phyloP scores from a whole-genome alignment of 257 asterid species.

The Solanum chmielewskii region DNA sequence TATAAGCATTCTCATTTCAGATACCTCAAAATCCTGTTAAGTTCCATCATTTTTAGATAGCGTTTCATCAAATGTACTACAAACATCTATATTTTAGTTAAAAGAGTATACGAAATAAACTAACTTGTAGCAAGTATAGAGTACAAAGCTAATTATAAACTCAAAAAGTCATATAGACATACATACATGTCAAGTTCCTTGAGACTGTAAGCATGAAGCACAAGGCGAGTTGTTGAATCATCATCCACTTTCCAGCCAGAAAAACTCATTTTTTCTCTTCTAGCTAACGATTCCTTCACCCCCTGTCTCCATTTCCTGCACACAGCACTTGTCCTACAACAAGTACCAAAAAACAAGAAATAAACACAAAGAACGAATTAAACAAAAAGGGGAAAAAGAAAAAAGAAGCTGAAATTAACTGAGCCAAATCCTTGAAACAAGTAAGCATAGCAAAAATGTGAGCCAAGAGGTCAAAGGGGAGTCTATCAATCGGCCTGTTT shows the following conservation, averaged over 20 bases:
- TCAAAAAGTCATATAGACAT: background rate
- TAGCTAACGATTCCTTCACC: constrained; percentile 57
- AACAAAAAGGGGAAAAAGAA: background rate
- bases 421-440: constrained; percentile 82
- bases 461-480: constrained; percentile 73
- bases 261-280: constrained; percentile 56
- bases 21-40: background rate
- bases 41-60: background rate
- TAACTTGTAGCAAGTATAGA: background rate
- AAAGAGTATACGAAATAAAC: background rate
- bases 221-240: constrained; percentile 66
- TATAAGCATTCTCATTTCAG: background rate
- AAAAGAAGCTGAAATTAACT: constrained; percentile 22
- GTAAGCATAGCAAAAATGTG: constrained; percentile 58
- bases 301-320: constrained; percentile 86
- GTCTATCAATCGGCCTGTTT: constrained; percentile 57
- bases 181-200: constrained; percentile 76
- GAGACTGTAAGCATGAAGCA: constrained; percentile 56
- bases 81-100: background rate
- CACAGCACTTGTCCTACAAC: constrained; percentile 52
- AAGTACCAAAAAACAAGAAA: background rate
- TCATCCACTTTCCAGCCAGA: constrained; percentile 90
- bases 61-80: background rate
- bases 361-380: background rate
- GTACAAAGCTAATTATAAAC: background rate